Conservation (phyloP, 139 green algal species). For the Coccomyxa sp. region DNA sequence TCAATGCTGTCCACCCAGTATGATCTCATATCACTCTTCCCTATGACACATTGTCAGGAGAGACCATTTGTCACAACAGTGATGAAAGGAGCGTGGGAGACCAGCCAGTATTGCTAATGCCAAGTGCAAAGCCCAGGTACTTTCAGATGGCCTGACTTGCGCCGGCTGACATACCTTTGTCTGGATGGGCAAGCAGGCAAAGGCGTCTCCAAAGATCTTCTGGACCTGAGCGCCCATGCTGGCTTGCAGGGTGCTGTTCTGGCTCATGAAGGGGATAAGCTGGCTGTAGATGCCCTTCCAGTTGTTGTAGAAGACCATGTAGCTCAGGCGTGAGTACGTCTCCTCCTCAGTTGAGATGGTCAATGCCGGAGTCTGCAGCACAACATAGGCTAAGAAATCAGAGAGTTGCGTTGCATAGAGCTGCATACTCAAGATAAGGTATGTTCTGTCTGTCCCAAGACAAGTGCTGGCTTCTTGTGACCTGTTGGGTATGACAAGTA, state of each 20-base stretch:
- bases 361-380: too few species aligned
- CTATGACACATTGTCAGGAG: not conserved
- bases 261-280: not conserved
- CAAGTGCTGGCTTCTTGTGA: too few species aligned
- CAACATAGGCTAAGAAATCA: too few species aligned
- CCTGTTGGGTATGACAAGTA: too few species aligned
- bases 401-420: too few species aligned
- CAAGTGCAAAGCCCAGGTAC: not conserved
- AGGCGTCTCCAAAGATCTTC: not conserved
- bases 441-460: too few species aligned
- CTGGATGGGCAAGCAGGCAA: not conserved
- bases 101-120: not conserved
- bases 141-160: not conserved
- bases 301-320: constrained; percentile 37
- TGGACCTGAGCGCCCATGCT: not conserved
- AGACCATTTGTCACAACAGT: not conserved
- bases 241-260: not conserved
- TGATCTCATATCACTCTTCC: not conserved
- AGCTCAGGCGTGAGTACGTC: constrained; percentile 19
- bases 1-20: too few species aligned
- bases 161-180: not conserved
- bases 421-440: too few species aligned
- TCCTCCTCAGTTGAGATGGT: constrained; percentile 34
- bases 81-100: not conserved
- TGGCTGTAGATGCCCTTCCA: constrained; percentile 31